phyloP scores from a whole-genome alignment of 2,329 filamentous ascomycete species.

The Sclerotinia borealis region DNA sequence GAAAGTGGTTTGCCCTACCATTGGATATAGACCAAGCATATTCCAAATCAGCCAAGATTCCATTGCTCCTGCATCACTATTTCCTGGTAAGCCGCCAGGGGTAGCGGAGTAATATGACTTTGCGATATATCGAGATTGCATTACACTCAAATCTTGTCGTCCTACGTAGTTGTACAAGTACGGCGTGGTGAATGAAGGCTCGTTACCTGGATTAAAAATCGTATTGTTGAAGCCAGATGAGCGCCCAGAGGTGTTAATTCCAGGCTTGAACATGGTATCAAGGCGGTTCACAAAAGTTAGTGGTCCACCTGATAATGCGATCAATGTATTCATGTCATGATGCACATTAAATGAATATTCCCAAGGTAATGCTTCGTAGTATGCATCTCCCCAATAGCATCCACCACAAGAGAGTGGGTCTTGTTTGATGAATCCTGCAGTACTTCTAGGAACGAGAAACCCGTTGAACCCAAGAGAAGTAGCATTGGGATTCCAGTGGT shows the following conservation, averaged over 20 bases:
- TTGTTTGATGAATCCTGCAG: constrained; percentile 41
- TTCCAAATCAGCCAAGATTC: constrained; percentile 64
- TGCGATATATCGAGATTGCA: constrained; percentile 52
- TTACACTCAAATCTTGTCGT: constrained; percentile 55
- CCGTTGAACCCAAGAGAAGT: constrained; percentile 54
- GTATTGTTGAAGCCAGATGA: constrained; percentile 9
- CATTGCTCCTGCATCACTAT: constrained; percentile 68
- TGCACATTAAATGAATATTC: constrained; percentile 52
- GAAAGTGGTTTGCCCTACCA: constrained; percentile 64
- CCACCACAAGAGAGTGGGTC: constrained; percentile 44
- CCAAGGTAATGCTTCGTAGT: constrained; percentile 47
- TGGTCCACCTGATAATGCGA: constrained; percentile 42
- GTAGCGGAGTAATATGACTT: constrained; percentile 53
- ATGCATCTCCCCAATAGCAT: constrained; percentile 49
- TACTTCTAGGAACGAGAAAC: constrained; percentile 56
- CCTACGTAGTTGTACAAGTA: constrained; percentile 65
- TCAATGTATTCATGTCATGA: constrained; percentile 47
- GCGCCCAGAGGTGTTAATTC: constrained; percentile 32
- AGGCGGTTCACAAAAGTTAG: constrained; percentile 43
- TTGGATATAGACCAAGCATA: constrained; percentile 62
- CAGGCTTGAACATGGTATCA: constrained; percentile 44
- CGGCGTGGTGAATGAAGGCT: constrained; percentile 50
- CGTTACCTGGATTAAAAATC: constrained; percentile 50
- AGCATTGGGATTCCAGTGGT: constrained; percentile 60
- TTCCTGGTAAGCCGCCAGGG: constrained; percentile 56